These are phyloP conservation scores for Globisporangium solare DNA, from an alignment of 352 stramenopile species.

Conservation along the genomic window DNA sequence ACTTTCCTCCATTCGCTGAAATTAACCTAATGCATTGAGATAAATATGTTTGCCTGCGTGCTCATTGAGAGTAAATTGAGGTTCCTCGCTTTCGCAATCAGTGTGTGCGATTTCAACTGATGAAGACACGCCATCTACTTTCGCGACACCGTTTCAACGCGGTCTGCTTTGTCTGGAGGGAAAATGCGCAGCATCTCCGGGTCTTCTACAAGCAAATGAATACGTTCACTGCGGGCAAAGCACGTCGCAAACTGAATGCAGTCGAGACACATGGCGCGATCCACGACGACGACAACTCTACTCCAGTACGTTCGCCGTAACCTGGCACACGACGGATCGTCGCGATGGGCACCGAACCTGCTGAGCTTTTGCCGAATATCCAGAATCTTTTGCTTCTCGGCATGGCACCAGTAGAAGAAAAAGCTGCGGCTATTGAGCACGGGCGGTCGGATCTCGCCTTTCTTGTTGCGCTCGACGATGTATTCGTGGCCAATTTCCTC, in stretches of 20 bases:
- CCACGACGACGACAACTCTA: slow-evolving; percentile 49
- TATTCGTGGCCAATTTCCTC: slow-evolving; percentile 66
- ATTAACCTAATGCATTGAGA: too few relatives aligned
- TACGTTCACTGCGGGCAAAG: slow-evolving; percentile 37
- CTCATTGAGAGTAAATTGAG: too few relatives aligned
- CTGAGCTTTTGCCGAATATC: slow-evolving; percentile 65
- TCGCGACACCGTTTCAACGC: slow-evolving; percentile 2
- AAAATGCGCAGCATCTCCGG: slow-evolving; percentile 42
- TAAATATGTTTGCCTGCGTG: too few relatives aligned
- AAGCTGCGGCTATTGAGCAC: slow-evolving; percentile 82
- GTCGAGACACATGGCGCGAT: slow-evolving; percentile 72
- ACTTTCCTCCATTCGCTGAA: too few relatives aligned
- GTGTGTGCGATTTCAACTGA: too few relatives aligned
- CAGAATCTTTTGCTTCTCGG: slow-evolving; percentile 82
- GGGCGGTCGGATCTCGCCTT: slow-evolving; percentile 25
- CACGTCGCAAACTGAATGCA: slow-evolving; percentile 58
- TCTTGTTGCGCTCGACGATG: slow-evolving; percentile 55
- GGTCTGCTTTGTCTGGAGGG: slow-evolving; percentile 14
- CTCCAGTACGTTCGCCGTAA: slow-evolving; percentile 34
- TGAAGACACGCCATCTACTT: background rate
- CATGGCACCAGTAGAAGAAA: slow-evolving; percentile 85
- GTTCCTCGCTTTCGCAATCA: too few relatives aligned
- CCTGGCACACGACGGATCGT: background rate
- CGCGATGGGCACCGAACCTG: background rate
- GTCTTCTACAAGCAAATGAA: slow-evolving; percentile 45